These are phyloP conservation scores for Acer negundo DNA, from an alignment of 345 rosid genomes.

Conservation along the genomic window DNA sequence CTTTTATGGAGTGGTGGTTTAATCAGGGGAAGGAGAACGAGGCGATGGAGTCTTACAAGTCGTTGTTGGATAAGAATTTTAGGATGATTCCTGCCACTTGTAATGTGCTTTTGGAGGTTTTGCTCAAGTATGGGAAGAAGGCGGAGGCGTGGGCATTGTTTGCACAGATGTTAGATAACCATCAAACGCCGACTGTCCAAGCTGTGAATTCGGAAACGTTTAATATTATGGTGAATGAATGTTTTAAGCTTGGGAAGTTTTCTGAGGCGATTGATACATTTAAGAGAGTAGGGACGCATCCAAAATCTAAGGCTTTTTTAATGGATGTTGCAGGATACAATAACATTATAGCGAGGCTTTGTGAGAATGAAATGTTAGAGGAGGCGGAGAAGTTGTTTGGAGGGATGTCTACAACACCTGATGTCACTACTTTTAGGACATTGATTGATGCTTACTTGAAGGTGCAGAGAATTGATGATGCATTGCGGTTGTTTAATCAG, in stretches of 20 bases:
- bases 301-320: conserved; percentile 68
- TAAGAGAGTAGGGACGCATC: conserved; percentile 70
- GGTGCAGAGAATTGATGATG: conserved; percentile 71
- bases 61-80: conserved; percentile 72
- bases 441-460: conserved; percentile 78
- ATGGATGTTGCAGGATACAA: conserved; percentile 86
- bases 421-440: conserved; percentile 69
- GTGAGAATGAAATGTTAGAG: conserved; percentile 74
- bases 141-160: conserved; percentile 72
- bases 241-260: conserved; percentile 73
- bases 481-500: conserved; percentile 50
- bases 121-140: conserved; percentile 71
- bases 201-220: conserved; percentile 88
- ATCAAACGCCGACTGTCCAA: conserved; percentile 75
- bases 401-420: conserved; percentile 66
- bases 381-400: conserved; percentile 69
- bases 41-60: conserved; percentile 80
- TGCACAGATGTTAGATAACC: conserved; percentile 84
- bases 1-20: conserved; percentile 97
- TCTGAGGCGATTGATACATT: conserved; percentile 63
- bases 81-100: conserved; percentile 84
- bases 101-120: conserved; percentile 77
- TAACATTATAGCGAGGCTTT: conserved; percentile 68
- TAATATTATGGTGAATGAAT: conserved; percentile 87
- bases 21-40: conserved; percentile 82